Evolutionary conservation across 1,284 basidiomycete genomes (phyloP).

Genomic region (Trichosporon sp.): DNA sequence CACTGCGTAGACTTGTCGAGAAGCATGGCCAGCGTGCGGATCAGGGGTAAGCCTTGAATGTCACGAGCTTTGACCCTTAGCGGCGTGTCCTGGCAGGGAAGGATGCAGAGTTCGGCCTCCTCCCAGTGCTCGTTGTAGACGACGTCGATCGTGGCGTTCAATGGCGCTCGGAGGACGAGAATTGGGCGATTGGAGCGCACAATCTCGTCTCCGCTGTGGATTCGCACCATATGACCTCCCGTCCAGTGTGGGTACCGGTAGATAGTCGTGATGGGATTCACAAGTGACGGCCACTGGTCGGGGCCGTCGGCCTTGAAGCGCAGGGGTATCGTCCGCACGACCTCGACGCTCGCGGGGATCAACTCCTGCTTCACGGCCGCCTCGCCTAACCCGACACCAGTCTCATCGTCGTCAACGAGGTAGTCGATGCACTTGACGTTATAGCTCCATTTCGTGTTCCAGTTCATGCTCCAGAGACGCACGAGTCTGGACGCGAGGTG

Average conservation of each 20-base stretch:
- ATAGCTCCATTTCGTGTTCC: neutral
- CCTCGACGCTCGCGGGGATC: neutral
- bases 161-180: neutral
- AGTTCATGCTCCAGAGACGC: neutral
- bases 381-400: neutral
- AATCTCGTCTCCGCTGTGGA: neutral
- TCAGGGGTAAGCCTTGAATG: too few species aligned
- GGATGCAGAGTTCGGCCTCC: too few species aligned
- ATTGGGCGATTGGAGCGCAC: neutral
- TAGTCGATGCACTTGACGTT: neutral
- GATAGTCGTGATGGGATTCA: neutral
- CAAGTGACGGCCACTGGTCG: neutral
- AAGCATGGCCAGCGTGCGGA: too few species aligned
- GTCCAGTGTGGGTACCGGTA: neutral
- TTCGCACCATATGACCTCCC: neutral
- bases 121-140: too few species aligned
- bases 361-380: neutral
- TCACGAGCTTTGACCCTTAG: too few species aligned
- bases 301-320: neutral
- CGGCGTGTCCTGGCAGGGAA: too few species aligned
- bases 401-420: neutral
- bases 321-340: neutral
- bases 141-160: too few species aligned
- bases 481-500: neutral
- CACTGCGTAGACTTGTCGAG: too few species aligned